Conservation (phyloP, 2,329 filamentous ascomycete species). For the Paraconiothyrium sp. region DNA sequence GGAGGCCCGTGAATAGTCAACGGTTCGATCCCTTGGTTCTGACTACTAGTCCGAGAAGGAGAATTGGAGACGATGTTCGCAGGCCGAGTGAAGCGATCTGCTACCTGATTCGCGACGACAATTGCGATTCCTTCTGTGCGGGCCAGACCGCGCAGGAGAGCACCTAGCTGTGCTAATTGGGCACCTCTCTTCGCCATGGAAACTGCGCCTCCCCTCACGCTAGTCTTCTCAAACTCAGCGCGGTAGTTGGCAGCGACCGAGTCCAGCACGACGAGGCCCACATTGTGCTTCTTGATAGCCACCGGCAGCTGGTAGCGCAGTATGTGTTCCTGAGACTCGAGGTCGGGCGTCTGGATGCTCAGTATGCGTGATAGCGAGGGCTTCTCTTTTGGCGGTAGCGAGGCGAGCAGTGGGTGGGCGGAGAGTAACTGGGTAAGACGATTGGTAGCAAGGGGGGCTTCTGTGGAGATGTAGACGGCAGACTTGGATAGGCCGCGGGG, state of each 20-base stretch:
- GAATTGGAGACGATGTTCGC: conserved; percentile 33
- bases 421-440: conserved; percentile 82
- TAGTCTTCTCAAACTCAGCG: conserved; percentile 79
- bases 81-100: conserved; percentile 75
- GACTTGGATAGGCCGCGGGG: conserved; percentile 75
- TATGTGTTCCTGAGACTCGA: conserved; percentile 96
- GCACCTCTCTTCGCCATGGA: conserved; percentile 76
- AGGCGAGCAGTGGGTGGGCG: conserved; percentile 68
- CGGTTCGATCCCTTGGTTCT: conserved; percentile 25
- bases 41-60: conserved; percentile 43
- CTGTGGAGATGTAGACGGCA: conserved; percentile 94
- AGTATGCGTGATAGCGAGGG: conserved; percentile 81
- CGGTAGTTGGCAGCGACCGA: conserved; percentile 96
- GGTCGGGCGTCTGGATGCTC: conserved; percentile 83
- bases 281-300: conserved; percentile 75
- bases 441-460: conserved; percentile 82
- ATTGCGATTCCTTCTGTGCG: conserved; percentile 78
- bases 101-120: conserved; percentile 94
- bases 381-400: conserved; percentile 50
- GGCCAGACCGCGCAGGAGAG: conserved; percentile 79
- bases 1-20: conserved; percentile 12
- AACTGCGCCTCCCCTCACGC: conserved; percentile 48
- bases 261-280: conserved; percentile 87
- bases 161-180: conserved; percentile 80
- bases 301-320: conserved; percentile 91